phyloP scores from a whole-genome alignment of 2,329 filamentous ascomycete genomes.

The Chaetomium sp. region DNA sequence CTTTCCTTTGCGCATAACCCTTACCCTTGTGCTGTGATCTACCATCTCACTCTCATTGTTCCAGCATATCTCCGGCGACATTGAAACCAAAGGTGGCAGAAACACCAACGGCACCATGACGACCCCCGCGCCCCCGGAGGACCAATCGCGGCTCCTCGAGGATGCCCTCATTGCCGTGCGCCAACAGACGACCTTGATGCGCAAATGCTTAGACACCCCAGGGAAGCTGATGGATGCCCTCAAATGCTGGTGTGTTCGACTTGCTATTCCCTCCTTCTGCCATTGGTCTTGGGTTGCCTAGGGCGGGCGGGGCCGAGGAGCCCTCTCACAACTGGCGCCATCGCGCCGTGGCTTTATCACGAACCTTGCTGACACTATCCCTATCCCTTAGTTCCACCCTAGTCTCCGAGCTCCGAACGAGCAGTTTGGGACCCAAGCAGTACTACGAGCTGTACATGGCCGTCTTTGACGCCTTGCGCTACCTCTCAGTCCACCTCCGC shows the following conservation, averaged over 20 bases:
- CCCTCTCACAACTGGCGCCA: neutral
- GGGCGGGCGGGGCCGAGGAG: neutral
- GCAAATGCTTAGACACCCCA: constrained; percentile 93
- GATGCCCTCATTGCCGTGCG: constrained; percentile 95
- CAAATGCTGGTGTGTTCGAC: constrained; percentile 85
- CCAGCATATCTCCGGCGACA: neutral
- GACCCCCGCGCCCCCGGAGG: constrained; percentile 67
- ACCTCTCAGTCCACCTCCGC: constrained; percentile 93
- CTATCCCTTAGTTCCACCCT: constrained; percentile 74
- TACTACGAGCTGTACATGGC: constrained; percentile 99
- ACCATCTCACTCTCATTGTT: neutral
- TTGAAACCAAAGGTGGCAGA: neutral
- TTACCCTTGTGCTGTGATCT: neutral
- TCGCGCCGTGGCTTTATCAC: neutral
- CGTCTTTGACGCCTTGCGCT: constrained; percentile 95
- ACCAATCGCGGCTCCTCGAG: constrained; percentile 90
- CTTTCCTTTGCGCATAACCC: constrained; percentile 1
- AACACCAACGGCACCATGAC: constrained; percentile 33
- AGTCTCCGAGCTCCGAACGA: constrained; percentile 96
- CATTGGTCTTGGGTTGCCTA: neutral
- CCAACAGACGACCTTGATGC: constrained; percentile 96
- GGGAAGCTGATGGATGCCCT: constrained; percentile 99
- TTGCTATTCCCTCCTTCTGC: neutral
- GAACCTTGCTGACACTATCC: constrained; percentile 18
- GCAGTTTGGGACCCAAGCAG: constrained; percentile 96